Conservation (phyloP, 2,329 filamentous ascomycete species). For the Eurotiales sp. region DNA sequence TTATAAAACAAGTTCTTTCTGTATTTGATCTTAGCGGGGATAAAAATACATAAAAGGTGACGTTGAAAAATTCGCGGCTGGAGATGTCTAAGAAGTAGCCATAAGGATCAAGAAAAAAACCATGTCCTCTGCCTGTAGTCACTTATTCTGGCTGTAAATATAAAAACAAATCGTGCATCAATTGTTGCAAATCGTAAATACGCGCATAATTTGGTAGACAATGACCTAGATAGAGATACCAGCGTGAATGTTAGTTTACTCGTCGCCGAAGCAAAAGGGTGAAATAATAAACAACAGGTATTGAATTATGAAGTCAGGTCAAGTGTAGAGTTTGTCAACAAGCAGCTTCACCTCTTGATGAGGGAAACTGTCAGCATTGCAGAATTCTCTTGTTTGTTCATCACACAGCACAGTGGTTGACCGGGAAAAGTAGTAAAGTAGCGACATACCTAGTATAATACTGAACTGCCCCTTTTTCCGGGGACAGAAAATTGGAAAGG, state of each 20-base stretch:
- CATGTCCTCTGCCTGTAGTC: too few relatives aligned
- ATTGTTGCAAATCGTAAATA: background rate
- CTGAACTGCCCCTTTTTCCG: background rate
- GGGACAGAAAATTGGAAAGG: background rate
- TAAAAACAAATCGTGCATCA: background rate
- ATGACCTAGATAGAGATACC: background rate
- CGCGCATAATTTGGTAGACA: background rate
- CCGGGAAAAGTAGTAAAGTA: constrained; percentile 15
- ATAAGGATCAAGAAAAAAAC: too few relatives aligned
- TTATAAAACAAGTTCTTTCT: too few relatives aligned
- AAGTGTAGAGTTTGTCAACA: constrained; percentile 47
- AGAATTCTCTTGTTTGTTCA: constrained; percentile 43
- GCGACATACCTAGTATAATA: constrained; percentile 8
- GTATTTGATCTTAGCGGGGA: too few relatives aligned
- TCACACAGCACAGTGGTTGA: constrained; percentile 22
- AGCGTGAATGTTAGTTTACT: background rate
- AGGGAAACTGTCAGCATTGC: constrained; percentile 44
- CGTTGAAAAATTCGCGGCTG: too few relatives aligned
- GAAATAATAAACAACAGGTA: background rate
- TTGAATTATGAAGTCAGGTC: constrained; percentile 35
- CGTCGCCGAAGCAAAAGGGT: background rate
- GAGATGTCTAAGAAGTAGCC: too few relatives aligned
- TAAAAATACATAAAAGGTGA: too few relatives aligned
- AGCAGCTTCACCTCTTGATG: constrained; percentile 34
- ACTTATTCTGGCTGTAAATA: too few relatives aligned